A percentile compares a stretch with the other conserved stretches of the same genome.
These are phyloP conservation scores for Chytriomyces sp. DNA, from an alignment of 192 early-diverging fungal species.

Conservation along the genomic window DNA sequence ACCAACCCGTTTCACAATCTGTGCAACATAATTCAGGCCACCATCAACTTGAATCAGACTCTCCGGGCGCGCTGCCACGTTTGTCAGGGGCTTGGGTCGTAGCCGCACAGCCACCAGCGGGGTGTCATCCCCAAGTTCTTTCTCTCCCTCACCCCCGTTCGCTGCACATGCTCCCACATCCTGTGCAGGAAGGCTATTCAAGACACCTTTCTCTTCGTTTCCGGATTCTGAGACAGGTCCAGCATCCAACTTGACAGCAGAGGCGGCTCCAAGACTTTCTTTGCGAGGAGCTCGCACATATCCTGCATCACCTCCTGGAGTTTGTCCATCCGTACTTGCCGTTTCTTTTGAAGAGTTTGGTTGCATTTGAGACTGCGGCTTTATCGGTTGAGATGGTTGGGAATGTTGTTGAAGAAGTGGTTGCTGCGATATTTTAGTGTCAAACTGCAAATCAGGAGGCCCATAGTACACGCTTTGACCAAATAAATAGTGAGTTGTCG, in stretches of 20 bases:
- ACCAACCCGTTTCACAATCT: conserved; percentile 14
- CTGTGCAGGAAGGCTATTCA: too few relatives aligned
- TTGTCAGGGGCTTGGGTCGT: background rate
- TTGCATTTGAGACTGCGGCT: too few relatives aligned
- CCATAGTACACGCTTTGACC: conserved; percentile 28
- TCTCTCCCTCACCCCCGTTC: background rate
- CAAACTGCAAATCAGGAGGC: conserved; percentile 4
- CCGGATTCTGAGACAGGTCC: background rate
- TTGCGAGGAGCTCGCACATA: too few relatives aligned
- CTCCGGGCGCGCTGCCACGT: background rate
- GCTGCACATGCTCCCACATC: too few relatives aligned
- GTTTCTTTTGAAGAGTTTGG: too few relatives aligned
- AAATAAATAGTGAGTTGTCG: conserved; percentile 13
- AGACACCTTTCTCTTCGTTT: too few relatives aligned
- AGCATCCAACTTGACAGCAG: background rate
- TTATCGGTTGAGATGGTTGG: too few relatives aligned
- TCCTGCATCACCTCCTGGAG: background rate
- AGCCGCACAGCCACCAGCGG: background rate
- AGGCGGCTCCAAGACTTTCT: background rate
- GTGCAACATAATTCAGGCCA: conserved; percentile 6
- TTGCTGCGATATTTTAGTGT: background rate
- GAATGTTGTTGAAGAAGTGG: too few relatives aligned
- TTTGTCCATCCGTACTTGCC: background rate
- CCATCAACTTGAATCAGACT: background rate
- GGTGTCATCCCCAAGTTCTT: background rate